These are phyloP conservation scores for Calonectria naviculata DNA, from an alignment of 2,329 filamentous ascomycete genomes.

Conservation along the genomic window DNA sequence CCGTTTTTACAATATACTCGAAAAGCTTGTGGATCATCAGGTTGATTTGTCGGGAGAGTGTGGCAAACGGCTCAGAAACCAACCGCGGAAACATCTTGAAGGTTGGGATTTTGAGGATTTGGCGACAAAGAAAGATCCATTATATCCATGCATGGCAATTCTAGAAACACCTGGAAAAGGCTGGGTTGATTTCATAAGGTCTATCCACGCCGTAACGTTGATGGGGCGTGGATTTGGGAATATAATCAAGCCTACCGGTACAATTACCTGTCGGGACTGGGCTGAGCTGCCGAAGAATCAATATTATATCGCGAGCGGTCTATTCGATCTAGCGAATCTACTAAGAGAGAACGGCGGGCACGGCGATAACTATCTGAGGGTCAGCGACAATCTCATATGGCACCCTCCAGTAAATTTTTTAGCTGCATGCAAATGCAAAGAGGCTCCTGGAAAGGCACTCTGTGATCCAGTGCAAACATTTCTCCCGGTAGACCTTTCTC, in stretches of 20 bases:
- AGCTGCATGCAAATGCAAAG: not conserved
- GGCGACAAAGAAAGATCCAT: constrained; percentile 21
- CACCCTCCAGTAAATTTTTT: constrained; percentile 3
- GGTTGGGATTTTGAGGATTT: constrained; percentile 45
- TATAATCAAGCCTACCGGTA: constrained; percentile 22
- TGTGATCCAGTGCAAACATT: constrained; percentile 11
- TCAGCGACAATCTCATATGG: not conserved
- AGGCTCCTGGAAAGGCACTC: not conserved
- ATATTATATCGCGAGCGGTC: constrained; percentile 20
- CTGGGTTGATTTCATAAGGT: constrained; percentile 39
- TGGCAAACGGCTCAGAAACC: constrained; percentile 15
- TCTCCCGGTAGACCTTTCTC: not conserved
- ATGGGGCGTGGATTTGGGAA: constrained; percentile 38
- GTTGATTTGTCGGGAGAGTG: constrained; percentile 8
- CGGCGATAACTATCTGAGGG: not conserved
- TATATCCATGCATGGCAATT: constrained; percentile 31
- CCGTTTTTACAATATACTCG: constrained; percentile 29
- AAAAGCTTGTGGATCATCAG: constrained; percentile 42
- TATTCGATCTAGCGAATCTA: not conserved
- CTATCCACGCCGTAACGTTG: constrained; percentile 32
- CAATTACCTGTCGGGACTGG: constrained; percentile 8
- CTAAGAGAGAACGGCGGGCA: not conserved
- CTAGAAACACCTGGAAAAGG: constrained; percentile 16
- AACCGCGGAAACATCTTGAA: constrained; percentile 36
- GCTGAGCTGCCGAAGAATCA: constrained; percentile 5